Evolutionary conservation across 1,139 yeast genomes (phyloP).

Genomic region (Saccharomycopsis hybrid): DNA sequence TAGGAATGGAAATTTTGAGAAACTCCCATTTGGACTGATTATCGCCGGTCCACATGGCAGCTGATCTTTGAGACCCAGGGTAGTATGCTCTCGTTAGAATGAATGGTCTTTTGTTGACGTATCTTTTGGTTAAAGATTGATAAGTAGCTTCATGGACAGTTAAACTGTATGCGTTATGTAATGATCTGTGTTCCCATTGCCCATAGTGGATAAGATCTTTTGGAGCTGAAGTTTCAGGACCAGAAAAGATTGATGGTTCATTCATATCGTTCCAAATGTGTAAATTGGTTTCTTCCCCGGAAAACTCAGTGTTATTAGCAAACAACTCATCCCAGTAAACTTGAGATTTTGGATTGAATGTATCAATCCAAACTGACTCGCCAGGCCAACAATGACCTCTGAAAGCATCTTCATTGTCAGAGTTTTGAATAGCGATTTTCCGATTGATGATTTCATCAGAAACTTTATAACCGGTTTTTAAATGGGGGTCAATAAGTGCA

Average conservation of each 20-base stretch:
- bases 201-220: slow-evolving; percentile 75
- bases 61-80: slow-evolving; percentile 86
- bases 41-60: slow-evolving; percentile 98
- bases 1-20: slow-evolving; percentile 72
- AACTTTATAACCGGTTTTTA: slow-evolving; percentile 63
- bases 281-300: slow-evolving; percentile 55
- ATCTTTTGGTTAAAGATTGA: slow-evolving; percentile 52
- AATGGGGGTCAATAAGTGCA: slow-evolving; percentile 86
- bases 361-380: slow-evolving; percentile 87
- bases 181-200: slow-evolving; percentile 82
- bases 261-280: slow-evolving; percentile 98
- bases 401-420: slow-evolving; percentile 46
- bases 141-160: slow-evolving; percentile 77
- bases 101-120: slow-evolving; percentile 63
- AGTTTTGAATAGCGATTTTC: slow-evolving; percentile 36
- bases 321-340: slow-evolving; percentile 53
- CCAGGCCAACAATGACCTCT: slow-evolving; percentile 99
- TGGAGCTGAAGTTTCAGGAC: slow-evolving; percentile 89
- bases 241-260: slow-evolving; percentile 92
- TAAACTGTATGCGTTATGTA: slow-evolving; percentile 80
- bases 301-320: slow-evolving; percentile 37
- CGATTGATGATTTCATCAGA: slow-evolving; percentile 45
- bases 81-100: slow-evolving; percentile 78
- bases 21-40: slow-evolving; percentile 92
- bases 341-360: slow-evolving; percentile 59